Base-by-base conservation (phyloP, 345 rosid genomes). In the Jatropha curcas region DNA sequence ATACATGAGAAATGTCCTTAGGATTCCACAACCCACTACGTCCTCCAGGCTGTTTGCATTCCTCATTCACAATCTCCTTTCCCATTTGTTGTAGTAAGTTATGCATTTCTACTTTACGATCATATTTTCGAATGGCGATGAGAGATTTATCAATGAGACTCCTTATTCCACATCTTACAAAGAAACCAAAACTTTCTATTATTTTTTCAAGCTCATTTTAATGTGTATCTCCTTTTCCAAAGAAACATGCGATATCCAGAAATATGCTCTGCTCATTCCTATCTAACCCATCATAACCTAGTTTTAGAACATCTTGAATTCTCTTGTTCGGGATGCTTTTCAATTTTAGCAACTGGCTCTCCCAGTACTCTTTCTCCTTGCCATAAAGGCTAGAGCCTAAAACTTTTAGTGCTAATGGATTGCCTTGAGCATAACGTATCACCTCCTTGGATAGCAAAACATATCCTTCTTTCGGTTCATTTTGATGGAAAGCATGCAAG, bases 221-320 rank as follows among this genome's bases (percentile, higher is more conserved):
- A n/a, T n/a, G n/a, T 11, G 0, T 4, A 12, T 5, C 3, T 0
- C 14, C 5, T 13, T 35, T 5, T 43, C 45, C 45, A 0, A 65
- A 8, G 27, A 65, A 14, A 65, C 68, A 65, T 27, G 55, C 60
- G 53, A 68, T 55, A n/a, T 68, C 71, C 28, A 46, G 70, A 67
- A 67, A 62, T 20, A 37, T 9, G 16, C 1, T 11, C 17, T 62
- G n/a, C 39, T 43, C 35, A 65, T 24, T 5, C 20, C 13, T 0
- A 33, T 25, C 12, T 24, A 68, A 45, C 8, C 31, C 48, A 12
- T 52, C 60, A 22, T 20, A 68, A 53, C 71, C 34, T 22, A 10
- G 24, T 33, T 30, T 68, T 46, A 68, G 11, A 33, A 51, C 20
- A 20, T 22, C 11, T 7, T 12, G 34, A 35, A 68, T 34, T 10